Evolutionary conservation across 148 eudicot species (phyloP), one percentile per base, ranked within the genome.

Genomic region (Rhododendron henanense): DNA sequence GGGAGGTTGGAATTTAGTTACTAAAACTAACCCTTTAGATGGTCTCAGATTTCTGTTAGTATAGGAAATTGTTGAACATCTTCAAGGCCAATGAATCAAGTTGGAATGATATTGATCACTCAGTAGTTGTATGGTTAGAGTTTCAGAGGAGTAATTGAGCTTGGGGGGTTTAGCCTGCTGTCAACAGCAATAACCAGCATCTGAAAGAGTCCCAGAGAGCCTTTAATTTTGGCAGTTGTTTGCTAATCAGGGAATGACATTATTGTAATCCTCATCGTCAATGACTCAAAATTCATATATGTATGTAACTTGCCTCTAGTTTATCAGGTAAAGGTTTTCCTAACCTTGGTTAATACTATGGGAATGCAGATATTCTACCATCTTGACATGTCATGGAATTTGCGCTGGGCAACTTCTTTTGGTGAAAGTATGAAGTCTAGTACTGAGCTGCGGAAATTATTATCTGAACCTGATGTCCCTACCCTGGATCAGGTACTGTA

Each of bases 371-470:
- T 93, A 69, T 91, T 97, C 86, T 91, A 94, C 90, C 99, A 97
- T 88, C 92, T 97, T 86, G 95, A 96, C 74, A 90, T 90, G 90
- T 93, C 98, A 78, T 97, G 99, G 99, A 92, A 91, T 90, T 91
- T 93, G 80, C 91, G 99, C 37, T 97, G 99, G 99, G 82, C 76
- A 33, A 82, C 90, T 41, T 87, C 89, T 57, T 89, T 87, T 9
- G 33, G 51, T 89, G 85, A 74, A 81, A 88, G 87, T 78, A 59
- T 81, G 79, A 88, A 87, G 41, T 86, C 89, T 74, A 75, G 23
- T 53, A 57, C 57, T 77, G 90, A 84, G 85, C 91, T 84, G 65
- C 90, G 19, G 31, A 88, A 88, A 83, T 85, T 89, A 84, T 88
- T 88, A 91, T 91, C 92, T 82, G 95, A 91, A 87, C 93, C 98